Evolutionary conservation across 2,329 filamentous ascomycete species (phyloP).

Genomic region (Camptophora hylomeconis): DNA sequence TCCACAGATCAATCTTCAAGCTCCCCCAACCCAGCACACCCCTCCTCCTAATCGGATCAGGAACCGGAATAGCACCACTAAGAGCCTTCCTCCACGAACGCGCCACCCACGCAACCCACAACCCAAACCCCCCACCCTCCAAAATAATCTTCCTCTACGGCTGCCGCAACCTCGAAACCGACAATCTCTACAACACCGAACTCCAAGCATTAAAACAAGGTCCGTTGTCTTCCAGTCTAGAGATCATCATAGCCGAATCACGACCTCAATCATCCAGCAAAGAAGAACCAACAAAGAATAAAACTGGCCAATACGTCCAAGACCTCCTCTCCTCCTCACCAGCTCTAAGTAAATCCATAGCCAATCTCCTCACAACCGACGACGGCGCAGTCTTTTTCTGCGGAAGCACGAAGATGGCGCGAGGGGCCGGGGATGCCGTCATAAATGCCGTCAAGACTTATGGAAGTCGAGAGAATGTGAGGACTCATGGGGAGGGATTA

Average conservation of each 20-base stretch:
- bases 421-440: constrained; percentile 30
- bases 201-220: constrained; percentile 3
- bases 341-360: constrained; percentile 20
- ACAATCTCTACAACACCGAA: constrained; percentile 14
- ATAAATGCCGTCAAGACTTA: constrained; percentile 25
- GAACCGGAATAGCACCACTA: constrained; percentile 19
- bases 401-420: constrained; percentile 21
- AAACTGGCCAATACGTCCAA: constrained; percentile 28
- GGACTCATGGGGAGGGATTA: too few species aligned
- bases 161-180: constrained; percentile 16
- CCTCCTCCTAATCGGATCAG: constrained; percentile 17
- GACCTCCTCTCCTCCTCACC: constrained; percentile 21
- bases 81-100: constrained; percentile 18
- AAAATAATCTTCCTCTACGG: constrained; percentile 14
- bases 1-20: constrained; percentile 14
- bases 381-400: constrained; percentile 30
- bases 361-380: constrained; percentile 22
- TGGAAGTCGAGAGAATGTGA: too few species aligned
- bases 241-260: constrained; percentile 19
- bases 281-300: constrained; percentile 9
- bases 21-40: constrained; percentile 16
- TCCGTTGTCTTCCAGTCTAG: constrained; percentile 4
- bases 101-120: constrained; percentile 6
- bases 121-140: constrained; percentile 5
- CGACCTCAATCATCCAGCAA: too few species aligned